Conservation (phyloP, 2,329 filamentous ascomycete genomes). For the Ophiocordyceps camponoti-rufipedis region DNA sequence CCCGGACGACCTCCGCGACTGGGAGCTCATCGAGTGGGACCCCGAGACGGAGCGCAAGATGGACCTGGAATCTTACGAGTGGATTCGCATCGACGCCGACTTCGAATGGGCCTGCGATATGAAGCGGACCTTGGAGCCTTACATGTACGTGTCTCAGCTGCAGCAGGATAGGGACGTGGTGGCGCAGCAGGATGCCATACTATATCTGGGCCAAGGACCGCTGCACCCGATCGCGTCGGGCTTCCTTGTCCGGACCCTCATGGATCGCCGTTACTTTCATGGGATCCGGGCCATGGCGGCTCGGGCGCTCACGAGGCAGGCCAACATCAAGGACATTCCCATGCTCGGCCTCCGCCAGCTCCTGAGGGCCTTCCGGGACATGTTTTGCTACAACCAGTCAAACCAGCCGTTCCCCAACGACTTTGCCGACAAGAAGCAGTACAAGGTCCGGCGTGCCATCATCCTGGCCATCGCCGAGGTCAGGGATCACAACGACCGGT, state of each 20-base stretch:
- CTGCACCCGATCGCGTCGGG: slow-evolving; percentile 73
- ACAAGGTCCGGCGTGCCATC: slow-evolving; percentile 71
- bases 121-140: slow-evolving; percentile 64
- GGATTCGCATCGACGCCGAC: slow-evolving; percentile 95
- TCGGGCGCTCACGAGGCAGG: slow-evolving; percentile 58
- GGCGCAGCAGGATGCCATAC: slow-evolving; percentile 61
- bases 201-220: slow-evolving; percentile 49
- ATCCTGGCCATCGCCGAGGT: slow-evolving; percentile 64
- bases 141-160: slow-evolving; percentile 96
- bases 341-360: slow-evolving; percentile 74
- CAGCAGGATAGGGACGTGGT: slow-evolving; percentile 95
- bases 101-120: slow-evolving; percentile 95
- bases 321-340: slow-evolving; percentile 42
- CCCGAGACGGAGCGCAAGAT: slow-evolving; percentile 76
- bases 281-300: slow-evolving; percentile 80
- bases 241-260: slow-evolving; percentile 72
- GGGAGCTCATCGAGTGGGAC: slow-evolving; percentile 79
- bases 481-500: slow-evolving; percentile 53
- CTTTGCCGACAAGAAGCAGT: slow-evolving; percentile 72
- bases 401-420: slow-evolving; percentile 77
- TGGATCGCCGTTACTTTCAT: slow-evolving; percentile 86
- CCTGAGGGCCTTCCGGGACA: slow-evolving; percentile 66
- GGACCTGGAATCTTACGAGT: slow-evolving; percentile 94
- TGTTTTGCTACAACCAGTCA: slow-evolving; percentile 69
- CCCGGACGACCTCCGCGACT: slow-evolving; percentile 63